Percentiles rank a stretch among this genome's conserved stretches.
phyloP scores from a whole-genome alignment of 192 early-diverging fungal genomes.

The Rhizophagus clarus region DNA sequence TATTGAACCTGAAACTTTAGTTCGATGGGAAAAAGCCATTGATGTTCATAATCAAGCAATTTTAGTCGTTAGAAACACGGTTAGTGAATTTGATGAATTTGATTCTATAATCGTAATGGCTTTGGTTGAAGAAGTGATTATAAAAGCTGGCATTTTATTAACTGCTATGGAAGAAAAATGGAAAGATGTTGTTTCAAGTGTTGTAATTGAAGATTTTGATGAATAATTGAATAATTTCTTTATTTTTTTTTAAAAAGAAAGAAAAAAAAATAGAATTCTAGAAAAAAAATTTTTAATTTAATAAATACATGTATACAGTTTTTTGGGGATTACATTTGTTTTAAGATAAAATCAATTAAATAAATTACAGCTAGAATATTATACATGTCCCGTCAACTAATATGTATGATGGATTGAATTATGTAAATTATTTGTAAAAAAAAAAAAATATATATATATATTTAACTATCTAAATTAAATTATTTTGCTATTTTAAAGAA shows the following conservation, averaged over 20 bases:
- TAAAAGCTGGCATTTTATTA: slow-evolving; percentile 28
- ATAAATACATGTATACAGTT: neutral
- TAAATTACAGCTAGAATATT: neutral
- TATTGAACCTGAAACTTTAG: neutral
- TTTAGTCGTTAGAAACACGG: slow-evolving; percentile 13
- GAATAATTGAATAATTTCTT: too few relatives aligned
- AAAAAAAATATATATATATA: neutral
- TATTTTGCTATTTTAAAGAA: neutral
- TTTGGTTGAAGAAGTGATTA: slow-evolving; percentile 9
- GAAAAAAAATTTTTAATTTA: neutral
- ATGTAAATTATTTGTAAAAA: neutral
- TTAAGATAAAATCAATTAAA: neutral
- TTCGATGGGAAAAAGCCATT: neutral
- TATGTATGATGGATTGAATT: slow-evolving; percentile 1
- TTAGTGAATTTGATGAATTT: slow-evolving; percentile 22
- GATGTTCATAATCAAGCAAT: neutral
- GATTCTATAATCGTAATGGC: slow-evolving; percentile 21
- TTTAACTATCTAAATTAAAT: neutral
- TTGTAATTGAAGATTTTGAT: slow-evolving; percentile 8
- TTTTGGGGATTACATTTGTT: neutral
- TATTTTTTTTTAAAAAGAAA: neutral
- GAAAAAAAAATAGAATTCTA: neutral
- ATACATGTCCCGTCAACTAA: neutral
- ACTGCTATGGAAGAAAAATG: slow-evolving; percentile 30
- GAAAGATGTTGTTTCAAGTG: slow-evolving; percentile 21